phyloP scores from a whole-genome alignment of 495 filamentous ascomycete genomes.

The Penicillium bovifimosum region DNA sequence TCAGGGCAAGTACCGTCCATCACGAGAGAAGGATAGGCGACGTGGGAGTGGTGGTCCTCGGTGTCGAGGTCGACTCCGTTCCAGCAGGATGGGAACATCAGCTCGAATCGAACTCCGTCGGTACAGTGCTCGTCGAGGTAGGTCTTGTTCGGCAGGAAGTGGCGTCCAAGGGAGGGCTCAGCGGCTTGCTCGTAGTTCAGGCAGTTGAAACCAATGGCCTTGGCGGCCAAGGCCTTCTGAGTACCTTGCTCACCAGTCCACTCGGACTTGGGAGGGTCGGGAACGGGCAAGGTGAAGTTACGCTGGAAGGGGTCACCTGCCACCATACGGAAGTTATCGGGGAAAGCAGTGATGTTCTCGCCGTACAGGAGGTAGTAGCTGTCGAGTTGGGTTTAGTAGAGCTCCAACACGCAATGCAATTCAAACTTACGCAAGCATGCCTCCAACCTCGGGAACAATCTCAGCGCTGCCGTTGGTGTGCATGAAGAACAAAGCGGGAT shows the following conservation, averaged over 20 bases:
- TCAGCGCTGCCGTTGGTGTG: constrained; percentile 50
- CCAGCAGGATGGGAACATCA: constrained; percentile 93
- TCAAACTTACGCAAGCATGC: constrained; percentile 50
- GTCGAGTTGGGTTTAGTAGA: neutral
- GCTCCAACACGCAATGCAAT: neutral
- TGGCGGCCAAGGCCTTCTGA: constrained; percentile 66
- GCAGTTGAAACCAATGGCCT: constrained; percentile 90
- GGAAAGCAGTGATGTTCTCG: constrained; percentile 68
- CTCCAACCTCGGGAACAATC: constrained; percentile 49
- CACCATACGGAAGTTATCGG: constrained; percentile 75
- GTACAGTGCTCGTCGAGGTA: constrained; percentile 70
- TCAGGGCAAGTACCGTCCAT: constrained; percentile 72
- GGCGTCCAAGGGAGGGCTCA: constrained; percentile 72
- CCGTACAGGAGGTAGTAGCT: constrained; percentile 72
- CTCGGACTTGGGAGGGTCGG: constrained; percentile 66
- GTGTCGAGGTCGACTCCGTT: constrained; percentile 64
- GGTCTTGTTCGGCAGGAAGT: constrained; percentile 71
- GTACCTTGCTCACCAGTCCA: constrained; percentile 57
- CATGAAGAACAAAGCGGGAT: constrained; percentile 53
- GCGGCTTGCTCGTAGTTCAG: constrained; percentile 59
- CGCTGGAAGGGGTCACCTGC: constrained; percentile 66
- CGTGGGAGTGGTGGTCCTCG: constrained; percentile 60
- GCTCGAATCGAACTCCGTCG: constrained; percentile 72
- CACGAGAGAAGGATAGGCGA: constrained; percentile 72
- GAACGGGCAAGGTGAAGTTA: constrained; percentile 63